Percentiles rank a stretch among this genome's conserved stretches.
Conservation (phyloP, 2,329 filamentous ascomycete genomes). For the Colletotrichum kahawae region DNA sequence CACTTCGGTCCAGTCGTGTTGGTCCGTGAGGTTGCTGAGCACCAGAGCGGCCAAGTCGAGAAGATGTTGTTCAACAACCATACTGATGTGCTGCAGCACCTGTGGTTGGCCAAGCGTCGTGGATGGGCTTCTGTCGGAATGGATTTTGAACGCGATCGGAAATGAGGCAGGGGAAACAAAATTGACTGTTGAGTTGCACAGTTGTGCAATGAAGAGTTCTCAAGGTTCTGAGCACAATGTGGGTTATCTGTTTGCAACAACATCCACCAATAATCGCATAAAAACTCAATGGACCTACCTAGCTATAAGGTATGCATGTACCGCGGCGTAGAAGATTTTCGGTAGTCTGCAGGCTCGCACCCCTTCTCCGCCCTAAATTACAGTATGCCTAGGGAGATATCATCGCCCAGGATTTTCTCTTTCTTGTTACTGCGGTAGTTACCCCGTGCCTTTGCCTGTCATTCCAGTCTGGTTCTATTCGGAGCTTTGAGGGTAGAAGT, state of each 20-base stretch:
- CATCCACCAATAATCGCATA: background rate
- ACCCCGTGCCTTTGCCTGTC: background rate
- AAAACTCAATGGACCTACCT: background rate
- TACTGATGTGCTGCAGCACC: background rate
- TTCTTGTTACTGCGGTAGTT: no score
- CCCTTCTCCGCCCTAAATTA: background rate
- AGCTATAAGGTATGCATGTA: background rate
- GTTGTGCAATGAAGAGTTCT: background rate
- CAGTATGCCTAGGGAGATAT: background rate
- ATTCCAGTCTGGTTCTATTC: background rate
- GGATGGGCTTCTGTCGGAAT: background rate
- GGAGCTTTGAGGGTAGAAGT: background rate
- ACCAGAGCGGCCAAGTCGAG: conserved; percentile 49
- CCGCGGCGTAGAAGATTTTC: background rate
- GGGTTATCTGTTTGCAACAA: background rate
- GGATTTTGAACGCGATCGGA: background rate
- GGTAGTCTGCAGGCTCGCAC: background rate
- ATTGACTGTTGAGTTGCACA: background rate
- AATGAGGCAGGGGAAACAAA: background rate
- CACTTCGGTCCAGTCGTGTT: conserved; percentile 76
- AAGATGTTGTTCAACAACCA: conserved; percentile 2
- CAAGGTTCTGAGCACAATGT: background rate
- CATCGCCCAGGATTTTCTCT: background rate
- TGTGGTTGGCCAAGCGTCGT: background rate
- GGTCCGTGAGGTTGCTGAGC: conserved; percentile 73